A percentile compares a stretch with the other conserved stretches of the same genome.
phyloP scores from a whole-genome alignment of 2,329 filamentous ascomycete genomes.

The Alternaria gansuensis region DNA sequence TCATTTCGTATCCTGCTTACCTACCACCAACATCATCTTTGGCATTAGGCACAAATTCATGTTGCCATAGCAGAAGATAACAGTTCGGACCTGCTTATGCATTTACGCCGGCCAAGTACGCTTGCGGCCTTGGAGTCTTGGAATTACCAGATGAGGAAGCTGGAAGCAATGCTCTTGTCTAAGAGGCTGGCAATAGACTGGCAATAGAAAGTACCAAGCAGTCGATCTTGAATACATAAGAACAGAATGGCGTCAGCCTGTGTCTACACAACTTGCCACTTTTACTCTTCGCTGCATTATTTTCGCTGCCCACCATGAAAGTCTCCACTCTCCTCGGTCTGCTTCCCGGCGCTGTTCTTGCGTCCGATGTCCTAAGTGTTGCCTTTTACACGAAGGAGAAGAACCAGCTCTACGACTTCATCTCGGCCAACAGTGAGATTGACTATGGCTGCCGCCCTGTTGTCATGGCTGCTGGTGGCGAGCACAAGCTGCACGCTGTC shows the following conservation, averaged over 20 bases:
- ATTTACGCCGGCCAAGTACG: slow-evolving; percentile 28
- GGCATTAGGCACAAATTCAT: slow-evolving; percentile 7
- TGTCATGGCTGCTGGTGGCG: slow-evolving; percentile 37
- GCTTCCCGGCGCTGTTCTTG: slow-evolving; percentile 38
- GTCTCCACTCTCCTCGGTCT: slow-evolving; percentile 37
- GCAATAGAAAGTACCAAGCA: slow-evolving; percentile 10
- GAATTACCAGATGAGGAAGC: slow-evolving; percentile 27
- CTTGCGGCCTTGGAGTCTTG: slow-evolving; percentile 29
- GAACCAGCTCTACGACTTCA: slow-evolving; percentile 39
- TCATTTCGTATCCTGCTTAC: background rate
- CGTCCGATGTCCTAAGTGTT: slow-evolving; percentile 41
- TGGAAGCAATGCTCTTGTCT: slow-evolving; percentile 13
- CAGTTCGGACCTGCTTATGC: slow-evolving; percentile 30
- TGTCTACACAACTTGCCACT: slow-evolving; percentile 17
- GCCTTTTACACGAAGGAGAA: slow-evolving; percentile 46
- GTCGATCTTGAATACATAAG: slow-evolving; percentile 18
- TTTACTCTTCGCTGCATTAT: slow-evolving; percentile 10
- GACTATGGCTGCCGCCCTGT: slow-evolving; percentile 50
- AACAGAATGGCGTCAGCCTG: slow-evolving; percentile 4
- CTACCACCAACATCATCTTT: slow-evolving; percentile 2
- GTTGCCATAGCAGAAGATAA: slow-evolving; percentile 26
- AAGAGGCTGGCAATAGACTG: slow-evolving; percentile 5
- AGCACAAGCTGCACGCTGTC: slow-evolving; percentile 46
- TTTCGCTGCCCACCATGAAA: slow-evolving; percentile 33
- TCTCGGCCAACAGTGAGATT: slow-evolving; percentile 41